Percentiles rank a stretch among this genome's conserved stretches.
Conservation (phyloP, 192 early-diverging fungal species). For the Mortierella hygrophila region DNA sequence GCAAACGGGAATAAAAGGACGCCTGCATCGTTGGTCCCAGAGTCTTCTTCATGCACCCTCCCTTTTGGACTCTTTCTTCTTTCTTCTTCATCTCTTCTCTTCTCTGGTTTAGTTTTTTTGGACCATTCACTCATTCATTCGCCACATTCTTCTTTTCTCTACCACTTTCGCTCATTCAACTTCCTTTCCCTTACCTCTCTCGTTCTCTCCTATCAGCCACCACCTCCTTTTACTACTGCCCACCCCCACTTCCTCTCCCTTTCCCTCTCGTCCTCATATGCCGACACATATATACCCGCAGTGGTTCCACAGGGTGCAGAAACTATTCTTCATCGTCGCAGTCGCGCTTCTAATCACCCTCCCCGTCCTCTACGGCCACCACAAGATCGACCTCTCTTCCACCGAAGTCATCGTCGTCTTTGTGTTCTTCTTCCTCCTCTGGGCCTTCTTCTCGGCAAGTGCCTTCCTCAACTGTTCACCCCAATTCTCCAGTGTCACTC, state of each 20-base stretch:
- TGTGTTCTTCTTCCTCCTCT: slow-evolving; percentile 27
- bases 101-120: neutral
- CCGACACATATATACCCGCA: slow-evolving; percentile 44
- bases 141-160: neutral
- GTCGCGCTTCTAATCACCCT: slow-evolving; percentile 39
- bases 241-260: neutral
- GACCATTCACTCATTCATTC: neutral
- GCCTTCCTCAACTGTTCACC: neutral
- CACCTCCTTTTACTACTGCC: neutral
- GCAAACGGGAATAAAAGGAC: neutral
- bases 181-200: neutral
- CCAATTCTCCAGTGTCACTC: neutral
- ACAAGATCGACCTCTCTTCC: slow-evolving; percentile 12
- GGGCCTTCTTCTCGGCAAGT: slow-evolving; percentile 44
- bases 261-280: slow-evolving; percentile 5
- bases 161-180: neutral
- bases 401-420: slow-evolving; percentile 31
- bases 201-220: neutral
- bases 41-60: neutral
- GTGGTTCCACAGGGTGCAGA: slow-evolving; percentile 38
- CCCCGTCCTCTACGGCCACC: slow-evolving; percentile 24
- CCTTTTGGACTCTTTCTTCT: neutral
- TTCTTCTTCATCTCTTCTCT: neutral
- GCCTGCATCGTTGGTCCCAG: too few relatives aligned
- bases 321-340: slow-evolving; percentile 24